Conservation (phyloP, 2,329 filamentous ascomycete genomes). For the Zymoseptoria brevis region DNA sequence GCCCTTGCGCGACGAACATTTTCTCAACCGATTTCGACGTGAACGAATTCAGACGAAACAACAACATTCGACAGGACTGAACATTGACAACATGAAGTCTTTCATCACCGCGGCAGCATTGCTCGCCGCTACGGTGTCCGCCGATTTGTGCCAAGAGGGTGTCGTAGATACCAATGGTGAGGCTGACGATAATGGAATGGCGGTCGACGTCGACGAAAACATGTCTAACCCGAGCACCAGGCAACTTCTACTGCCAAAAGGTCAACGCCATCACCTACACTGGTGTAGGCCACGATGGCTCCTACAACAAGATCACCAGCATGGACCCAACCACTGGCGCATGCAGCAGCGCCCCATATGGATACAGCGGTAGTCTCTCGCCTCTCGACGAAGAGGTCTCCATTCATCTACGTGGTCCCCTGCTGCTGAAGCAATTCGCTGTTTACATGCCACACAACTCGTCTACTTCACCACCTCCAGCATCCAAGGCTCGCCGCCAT, state of each 20-base stretch:
- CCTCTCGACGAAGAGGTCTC: slow-evolving; percentile 66
- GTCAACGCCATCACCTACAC: slow-evolving; percentile 61
- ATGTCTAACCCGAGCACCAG: slow-evolving; percentile 19
- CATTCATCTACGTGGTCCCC: slow-evolving; percentile 63
- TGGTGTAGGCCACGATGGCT: slow-evolving; percentile 38
- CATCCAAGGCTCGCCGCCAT: slow-evolving; percentile 11
- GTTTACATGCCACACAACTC: slow-evolving; percentile 51
- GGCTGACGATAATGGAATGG: background rate
- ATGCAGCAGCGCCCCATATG: slow-evolving; percentile 47
- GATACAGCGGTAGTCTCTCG: slow-evolving; percentile 54
- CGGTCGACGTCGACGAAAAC: background rate
- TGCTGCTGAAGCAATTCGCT: slow-evolving; percentile 59
- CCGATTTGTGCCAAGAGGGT: slow-evolving; percentile 24
- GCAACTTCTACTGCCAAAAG: slow-evolving; percentile 60
- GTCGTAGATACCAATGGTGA: slow-evolving; percentile 21
- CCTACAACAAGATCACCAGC: slow-evolving; percentile 55
- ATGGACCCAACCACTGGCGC: slow-evolving; percentile 50
- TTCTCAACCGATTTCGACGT: background rate
- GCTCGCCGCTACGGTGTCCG: slow-evolving; percentile 22
- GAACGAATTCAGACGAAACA: background rate
- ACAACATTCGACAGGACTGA: background rate
- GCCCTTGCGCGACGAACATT: background rate
- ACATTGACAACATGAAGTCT: slow-evolving; percentile 24
- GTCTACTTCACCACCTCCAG: slow-evolving; percentile 31
- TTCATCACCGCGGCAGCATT: slow-evolving; percentile 25